Evolutionary conservation across 352 stramenopile genomes (phyloP).

Genomic region (Phytopythium aichiense): DNA sequence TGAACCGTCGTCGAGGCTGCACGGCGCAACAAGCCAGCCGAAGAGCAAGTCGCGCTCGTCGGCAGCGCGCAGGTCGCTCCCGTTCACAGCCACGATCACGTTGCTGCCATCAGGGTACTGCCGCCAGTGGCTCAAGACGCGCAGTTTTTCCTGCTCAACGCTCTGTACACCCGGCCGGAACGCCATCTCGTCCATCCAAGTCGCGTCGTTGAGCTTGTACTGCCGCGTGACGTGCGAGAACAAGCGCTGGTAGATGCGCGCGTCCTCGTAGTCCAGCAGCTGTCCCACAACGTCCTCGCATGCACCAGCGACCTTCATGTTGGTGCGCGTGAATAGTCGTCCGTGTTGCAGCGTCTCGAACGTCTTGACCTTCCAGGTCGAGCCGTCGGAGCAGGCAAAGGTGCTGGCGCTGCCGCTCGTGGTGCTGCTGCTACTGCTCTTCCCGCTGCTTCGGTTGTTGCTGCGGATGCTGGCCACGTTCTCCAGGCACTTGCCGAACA

Average conservation of each 20-base stretch:
- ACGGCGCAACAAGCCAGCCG: conserved; percentile 52
- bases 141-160: conserved; percentile 8
- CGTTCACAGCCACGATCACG: conserved; percentile 39
- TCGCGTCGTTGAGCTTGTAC: conserved; percentile 46
- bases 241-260: conserved; percentile 44
- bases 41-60: conserved; percentile 41
- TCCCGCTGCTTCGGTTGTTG: conserved; percentile 13
- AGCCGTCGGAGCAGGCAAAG: not conserved
- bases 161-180: conserved; percentile 26
- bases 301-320: conserved; percentile 36
- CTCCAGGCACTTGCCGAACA: conserved; percentile 1
- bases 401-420: not conserved
- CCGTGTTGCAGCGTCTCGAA: conserved; percentile 38
- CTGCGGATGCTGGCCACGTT: not conserved
- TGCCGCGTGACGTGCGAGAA: conserved; percentile 35
- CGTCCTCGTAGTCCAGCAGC: conserved; percentile 47
- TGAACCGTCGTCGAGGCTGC: conserved; percentile 22
- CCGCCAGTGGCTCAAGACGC: conserved; percentile 44
- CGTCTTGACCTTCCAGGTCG: conserved; percentile 13
- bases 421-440: conserved; percentile 3
- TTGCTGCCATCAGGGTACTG: conserved; percentile 60
- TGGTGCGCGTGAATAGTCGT: conserved; percentile 48
- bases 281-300: conserved; percentile 32
- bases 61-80: conserved; percentile 13
- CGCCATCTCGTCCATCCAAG: conserved; percentile 44